A percentile compares a stretch with the other conserved stretches of the same genome.
Evolutionary conservation across 2,329 filamentous ascomycete genomes (phyloP).

Genomic region (Aspergillus novoparasiticus): DNA sequence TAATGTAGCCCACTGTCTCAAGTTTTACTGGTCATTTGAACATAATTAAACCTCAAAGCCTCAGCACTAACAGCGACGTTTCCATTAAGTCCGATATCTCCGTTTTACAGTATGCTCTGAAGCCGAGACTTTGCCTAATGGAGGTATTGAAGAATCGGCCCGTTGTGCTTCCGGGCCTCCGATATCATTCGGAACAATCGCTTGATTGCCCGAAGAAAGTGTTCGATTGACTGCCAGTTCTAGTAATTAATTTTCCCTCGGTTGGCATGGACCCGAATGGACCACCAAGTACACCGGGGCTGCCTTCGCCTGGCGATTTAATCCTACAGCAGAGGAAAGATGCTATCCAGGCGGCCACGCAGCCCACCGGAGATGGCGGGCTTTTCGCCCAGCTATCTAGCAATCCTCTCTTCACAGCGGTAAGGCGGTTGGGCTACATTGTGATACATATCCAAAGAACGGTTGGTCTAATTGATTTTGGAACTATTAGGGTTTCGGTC

Average conservation of each 20-base stretch:
- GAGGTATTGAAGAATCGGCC: conserved; percentile 22
- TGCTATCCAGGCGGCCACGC: conserved; percentile 29
- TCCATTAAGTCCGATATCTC: conserved; percentile 26
- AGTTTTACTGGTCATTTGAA: background rate
- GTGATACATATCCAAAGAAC: background rate
- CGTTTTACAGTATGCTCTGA: background rate
- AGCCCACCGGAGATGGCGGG: conserved; percentile 40
- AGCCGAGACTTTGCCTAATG: background rate
- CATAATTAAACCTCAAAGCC: background rate
- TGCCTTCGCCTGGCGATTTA: conserved; percentile 36
- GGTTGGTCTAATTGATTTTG: background rate
- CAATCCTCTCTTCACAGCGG: conserved; percentile 55
- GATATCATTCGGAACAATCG: conserved; percentile 20
- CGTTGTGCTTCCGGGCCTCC: conserved; percentile 34
- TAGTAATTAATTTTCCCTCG: conserved; percentile 14
- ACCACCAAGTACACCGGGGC: conserved; percentile 29
- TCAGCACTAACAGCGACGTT: background rate
- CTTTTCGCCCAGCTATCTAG: conserved; percentile 48
- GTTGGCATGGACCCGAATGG: conserved; percentile 43
- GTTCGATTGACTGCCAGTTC: conserved; percentile 8
- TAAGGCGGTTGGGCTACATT: conserved; percentile 30
- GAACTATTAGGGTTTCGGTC: conserved; percentile 70
- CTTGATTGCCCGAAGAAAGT: conserved; percentile 7
- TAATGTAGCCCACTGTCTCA: background rate
- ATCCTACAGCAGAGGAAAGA: conserved; percentile 40